phyloP scores from a whole-genome alignment of 768 basidiomycete species.

The Mycena amicta region DNA sequence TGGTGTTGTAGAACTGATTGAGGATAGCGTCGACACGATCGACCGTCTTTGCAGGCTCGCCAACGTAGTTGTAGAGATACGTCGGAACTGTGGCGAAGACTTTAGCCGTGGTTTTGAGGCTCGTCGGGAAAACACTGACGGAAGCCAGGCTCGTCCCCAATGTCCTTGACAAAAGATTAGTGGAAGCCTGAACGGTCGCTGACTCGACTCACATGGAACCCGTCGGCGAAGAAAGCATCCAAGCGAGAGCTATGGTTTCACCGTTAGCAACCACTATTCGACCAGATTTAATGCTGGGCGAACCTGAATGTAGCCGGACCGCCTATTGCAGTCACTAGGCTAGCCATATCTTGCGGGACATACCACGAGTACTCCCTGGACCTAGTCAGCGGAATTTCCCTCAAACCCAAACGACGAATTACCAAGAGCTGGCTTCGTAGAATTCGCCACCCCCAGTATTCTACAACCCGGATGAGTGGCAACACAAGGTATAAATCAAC shows the following conservation, averaged over 20 bases:
- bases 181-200: too few species aligned
- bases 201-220: constrained; percentile 19
- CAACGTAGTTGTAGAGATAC: constrained; percentile 23
- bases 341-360: constrained; percentile 22
- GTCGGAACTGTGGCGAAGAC: constrained; percentile 21
- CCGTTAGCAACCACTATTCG: too few species aligned
- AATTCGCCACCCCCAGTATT: constrained; percentile 14
- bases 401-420: constrained; percentile 7
- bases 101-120: too few species aligned
- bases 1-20: constrained; percentile 9
- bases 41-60: constrained; percentile 19
- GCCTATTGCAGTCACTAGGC: constrained; percentile 9
- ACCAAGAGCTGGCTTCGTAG: constrained; percentile 14
- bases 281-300: too few species aligned
- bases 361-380: constrained; percentile 19
- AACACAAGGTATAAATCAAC: not conserved
- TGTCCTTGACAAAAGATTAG: too few species aligned
- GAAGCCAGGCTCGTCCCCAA: constrained; percentile 22
- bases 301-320: constrained; percentile 16
- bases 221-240: constrained; percentile 13
- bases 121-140: constrained; percentile 15
- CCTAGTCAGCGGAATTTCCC: not conserved
- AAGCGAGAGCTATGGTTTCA: constrained; percentile 16
- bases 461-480: not conserved
- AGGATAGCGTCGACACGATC: constrained; percentile 18